Evolutionary conservation across 2,329 filamentous ascomycete genomes (phyloP).

Genomic region (Xylaria sp.): DNA sequence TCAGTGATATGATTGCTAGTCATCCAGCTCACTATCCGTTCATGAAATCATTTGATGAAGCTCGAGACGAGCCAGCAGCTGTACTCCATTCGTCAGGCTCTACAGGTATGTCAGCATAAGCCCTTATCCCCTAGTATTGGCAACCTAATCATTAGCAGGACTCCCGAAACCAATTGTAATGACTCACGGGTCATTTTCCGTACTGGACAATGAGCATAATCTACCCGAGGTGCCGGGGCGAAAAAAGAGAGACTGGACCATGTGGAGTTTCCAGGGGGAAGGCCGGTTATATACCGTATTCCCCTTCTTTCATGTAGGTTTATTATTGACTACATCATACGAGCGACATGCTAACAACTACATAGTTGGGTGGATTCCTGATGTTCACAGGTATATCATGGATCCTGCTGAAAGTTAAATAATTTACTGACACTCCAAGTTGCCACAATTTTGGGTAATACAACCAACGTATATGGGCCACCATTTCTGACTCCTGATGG

Average conservation of each 20-base stretch:
- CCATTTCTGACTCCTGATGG: too few species aligned
- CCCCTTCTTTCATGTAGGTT: slow-evolving; percentile 41
- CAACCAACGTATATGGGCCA: too few species aligned
- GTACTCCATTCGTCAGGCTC: slow-evolving; percentile 44
- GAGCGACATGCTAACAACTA: too few species aligned
- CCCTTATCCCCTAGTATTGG: too few species aligned
- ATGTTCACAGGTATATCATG: too few species aligned
- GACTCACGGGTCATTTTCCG: slow-evolving; percentile 38
- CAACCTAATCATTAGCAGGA: too few species aligned
- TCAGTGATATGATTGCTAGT: slow-evolving; percentile 37
- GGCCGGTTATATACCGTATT: slow-evolving; percentile 37
- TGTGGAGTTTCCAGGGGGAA: slow-evolving; percentile 38
- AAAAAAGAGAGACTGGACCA: slow-evolving; percentile 30
- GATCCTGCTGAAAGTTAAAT: too few species aligned
- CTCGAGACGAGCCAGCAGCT: slow-evolving; percentile 37
- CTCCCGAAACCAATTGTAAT: slow-evolving; percentile 39
- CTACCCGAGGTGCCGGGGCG: slow-evolving; percentile 35
- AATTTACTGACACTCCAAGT: too few species aligned
- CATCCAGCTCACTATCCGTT: slow-evolving; percentile 33
- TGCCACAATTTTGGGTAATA: too few species aligned
- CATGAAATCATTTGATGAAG: slow-evolving; percentile 38
- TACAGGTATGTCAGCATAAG: too few species aligned
- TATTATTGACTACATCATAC: too few species aligned
- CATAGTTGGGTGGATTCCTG: too few species aligned
- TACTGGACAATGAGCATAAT: slow-evolving; percentile 35